Base-by-base conservation (phyloP, 768 basidiomycete genomes). In the Agaricus bisporus region DNA sequence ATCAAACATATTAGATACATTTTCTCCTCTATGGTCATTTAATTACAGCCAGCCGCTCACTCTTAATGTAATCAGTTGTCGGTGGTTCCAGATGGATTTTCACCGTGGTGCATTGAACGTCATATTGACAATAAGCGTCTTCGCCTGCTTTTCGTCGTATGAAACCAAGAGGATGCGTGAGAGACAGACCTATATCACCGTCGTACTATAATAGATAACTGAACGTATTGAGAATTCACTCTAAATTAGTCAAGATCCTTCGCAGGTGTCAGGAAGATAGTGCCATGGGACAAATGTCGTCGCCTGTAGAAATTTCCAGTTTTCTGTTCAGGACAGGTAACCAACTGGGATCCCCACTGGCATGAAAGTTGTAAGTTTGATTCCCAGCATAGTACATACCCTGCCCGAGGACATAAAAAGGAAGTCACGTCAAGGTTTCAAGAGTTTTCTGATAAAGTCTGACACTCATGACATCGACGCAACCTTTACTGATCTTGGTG, bases 1-100 rank as follows among this genome's bases (percentile, higher is more conserved):
- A 17, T 42, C 28, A 36, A 20, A 54, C n/a, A 29, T 37, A 14
- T 25, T 52, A 52, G 43, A 52, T 45, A 35, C 25, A 52, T 5
- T 3, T 26, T 20, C 42, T 26, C 32, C 29, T 52, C 29, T 52
- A 45, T 14, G 6, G 28, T 52, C 32, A 15, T 43, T 36, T 45
- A 52, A 52, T 52, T 45, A 45, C 22, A 36, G 36, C n/a, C 29
- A 32, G 49, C 1, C 48, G 39, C 29, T 32, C 49, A 35, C 26
- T 38, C 3, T 52, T 52, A 45, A 52, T 52, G 43, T 45, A 52
- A 25, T 37, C 36, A 44, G n/a, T 20, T 18, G 20, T 45, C 43
- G 11, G 44, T 12, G 29, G 28, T 5, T 44, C 42, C 35, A 44
- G 43, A 45, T 12, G 8, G 8, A 10, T 5, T 15, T 25, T 8